Evolutionary conservation across 169 alveolate genomes (phyloP).

Genomic region (Amoebophrya sp.): DNA sequence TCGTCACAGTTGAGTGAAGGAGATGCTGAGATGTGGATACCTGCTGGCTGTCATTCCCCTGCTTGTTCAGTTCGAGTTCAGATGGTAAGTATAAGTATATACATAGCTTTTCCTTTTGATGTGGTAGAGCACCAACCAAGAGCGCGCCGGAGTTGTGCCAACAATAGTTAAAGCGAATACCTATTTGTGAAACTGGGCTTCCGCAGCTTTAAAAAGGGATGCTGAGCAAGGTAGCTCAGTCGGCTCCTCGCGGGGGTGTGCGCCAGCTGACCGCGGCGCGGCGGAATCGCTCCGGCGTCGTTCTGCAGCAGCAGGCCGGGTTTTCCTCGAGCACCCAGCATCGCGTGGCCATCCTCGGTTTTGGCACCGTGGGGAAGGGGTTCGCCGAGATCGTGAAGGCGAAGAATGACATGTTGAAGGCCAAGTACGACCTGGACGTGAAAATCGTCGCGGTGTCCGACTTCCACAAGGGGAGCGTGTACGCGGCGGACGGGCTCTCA

Average conservation of each 20-base stretch:
- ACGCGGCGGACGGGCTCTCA: neutral
- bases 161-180: neutral
- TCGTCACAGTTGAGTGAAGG: too few species aligned
- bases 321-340: neutral
- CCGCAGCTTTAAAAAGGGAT: neutral
- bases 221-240: too few species aligned
- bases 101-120: too few species aligned
- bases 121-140: too few species aligned
- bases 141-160: too few species aligned
- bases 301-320: neutral
- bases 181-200: neutral
- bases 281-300: too few species aligned
- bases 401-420: neutral
- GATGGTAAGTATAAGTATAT: too few species aligned
- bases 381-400: neutral
- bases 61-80: too few species aligned
- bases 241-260: too few species aligned
- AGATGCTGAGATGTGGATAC: too few species aligned
- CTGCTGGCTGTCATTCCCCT: too few species aligned
- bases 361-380: neutral
- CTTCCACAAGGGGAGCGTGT: neutral
- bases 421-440: neutral
- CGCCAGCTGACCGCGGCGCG: too few species aligned
- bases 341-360: neutral
- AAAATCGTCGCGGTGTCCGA: neutral